Conservation (phyloP, 768 basidiomycete species). For the Lyophyllum atratum region DNA sequence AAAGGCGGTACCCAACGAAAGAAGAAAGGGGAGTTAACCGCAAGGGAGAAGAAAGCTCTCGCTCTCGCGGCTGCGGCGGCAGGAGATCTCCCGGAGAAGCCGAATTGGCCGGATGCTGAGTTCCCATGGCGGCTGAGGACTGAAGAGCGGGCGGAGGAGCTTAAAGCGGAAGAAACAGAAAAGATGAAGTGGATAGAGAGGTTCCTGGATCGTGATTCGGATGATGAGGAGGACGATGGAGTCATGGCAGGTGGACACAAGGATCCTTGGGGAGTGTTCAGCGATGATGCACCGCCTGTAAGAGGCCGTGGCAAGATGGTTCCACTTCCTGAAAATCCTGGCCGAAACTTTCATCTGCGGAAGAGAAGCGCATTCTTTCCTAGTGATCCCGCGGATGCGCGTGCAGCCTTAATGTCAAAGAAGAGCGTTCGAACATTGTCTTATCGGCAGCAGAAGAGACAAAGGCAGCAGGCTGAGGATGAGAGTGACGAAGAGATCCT, state of each 20-base stretch:
- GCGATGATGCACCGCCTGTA: constrained; percentile 15
- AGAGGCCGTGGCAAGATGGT: constrained; percentile 65
- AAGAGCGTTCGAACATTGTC: constrained; percentile 65
- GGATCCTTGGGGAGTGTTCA: background rate
- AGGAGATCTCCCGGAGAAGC: constrained; percentile 44
- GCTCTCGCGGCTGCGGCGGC: constrained; percentile 21
- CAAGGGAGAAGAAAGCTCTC: constrained; percentile 33
- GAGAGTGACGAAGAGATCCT: constrained; percentile 51
- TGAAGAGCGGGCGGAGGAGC: constrained; percentile 53
- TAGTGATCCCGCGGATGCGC: constrained; percentile 76
- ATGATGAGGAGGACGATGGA: constrained; percentile 52
- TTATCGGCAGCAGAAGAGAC: constrained; percentile 48
- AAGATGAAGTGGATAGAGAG: constrained; percentile 65
- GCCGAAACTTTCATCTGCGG: constrained; percentile 18
- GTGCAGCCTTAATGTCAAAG: constrained; percentile 72
- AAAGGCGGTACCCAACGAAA: constrained; percentile 43
- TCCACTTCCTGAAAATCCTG: constrained; percentile 47
- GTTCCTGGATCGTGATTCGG: constrained; percentile 75
- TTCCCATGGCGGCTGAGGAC: constrained; percentile 76
- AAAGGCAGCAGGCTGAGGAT: constrained; percentile 34
- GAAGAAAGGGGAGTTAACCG: constrained; percentile 46
- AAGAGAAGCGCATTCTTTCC: constrained; percentile 44
- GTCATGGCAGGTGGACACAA: constrained; percentile 14
- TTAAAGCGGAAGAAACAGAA: constrained; percentile 58
- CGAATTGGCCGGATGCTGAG: constrained; percentile 78